Conservation (phyloP, 73 alveolate genomes). For the Uronychia binucleata region DNA sequence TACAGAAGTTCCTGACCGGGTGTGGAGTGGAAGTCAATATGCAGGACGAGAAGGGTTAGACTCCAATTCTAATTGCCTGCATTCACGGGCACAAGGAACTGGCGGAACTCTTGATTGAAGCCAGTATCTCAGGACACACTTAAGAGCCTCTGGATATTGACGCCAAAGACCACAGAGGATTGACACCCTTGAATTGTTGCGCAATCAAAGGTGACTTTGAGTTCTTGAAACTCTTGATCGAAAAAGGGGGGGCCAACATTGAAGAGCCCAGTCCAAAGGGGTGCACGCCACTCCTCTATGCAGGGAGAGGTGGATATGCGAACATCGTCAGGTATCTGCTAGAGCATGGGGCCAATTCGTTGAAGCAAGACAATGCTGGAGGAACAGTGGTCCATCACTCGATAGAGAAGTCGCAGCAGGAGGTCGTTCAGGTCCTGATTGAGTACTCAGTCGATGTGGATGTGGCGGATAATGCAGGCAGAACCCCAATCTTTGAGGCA, state of each 20-base stretch:
- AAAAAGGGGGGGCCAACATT: constrained; percentile 43
- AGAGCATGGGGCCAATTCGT: constrained; percentile 47
- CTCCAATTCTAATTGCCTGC: constrained; percentile 50
- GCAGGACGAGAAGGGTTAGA: constrained; percentile 67
- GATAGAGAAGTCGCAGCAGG: constrained; percentile 49
- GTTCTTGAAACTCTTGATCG: constrained; percentile 31
- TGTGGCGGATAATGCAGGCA: constrained; percentile 65
- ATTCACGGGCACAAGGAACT: constrained; percentile 53
- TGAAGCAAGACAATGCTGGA: constrained; percentile 58
- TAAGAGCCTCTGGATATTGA: constrained; percentile 59
- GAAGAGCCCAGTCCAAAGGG: constrained; percentile 65
- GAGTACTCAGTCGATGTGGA: constrained; percentile 49
- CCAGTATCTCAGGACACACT: constrained; percentile 58
- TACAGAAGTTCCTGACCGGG: constrained; percentile 42
- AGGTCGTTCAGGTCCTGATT: constrained; percentile 22
- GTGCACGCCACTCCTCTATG: constrained; percentile 61
- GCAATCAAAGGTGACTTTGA: constrained; percentile 58
- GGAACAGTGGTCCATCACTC: constrained; percentile 68
- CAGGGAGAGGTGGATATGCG: constrained; percentile 60
- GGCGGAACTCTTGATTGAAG: constrained; percentile 46
- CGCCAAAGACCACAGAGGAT: constrained; percentile 47
- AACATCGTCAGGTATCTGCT: constrained; percentile 40
- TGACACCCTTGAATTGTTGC: constrained; percentile 58
- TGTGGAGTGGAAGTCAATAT: constrained; percentile 63
- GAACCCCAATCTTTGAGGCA: constrained; percentile 69